Evolutionary conservation across 129 eudicot species (phyloP), one percentile per base, ranked within the genome.

Genomic region (Heracleum sosnowskyi): DNA sequence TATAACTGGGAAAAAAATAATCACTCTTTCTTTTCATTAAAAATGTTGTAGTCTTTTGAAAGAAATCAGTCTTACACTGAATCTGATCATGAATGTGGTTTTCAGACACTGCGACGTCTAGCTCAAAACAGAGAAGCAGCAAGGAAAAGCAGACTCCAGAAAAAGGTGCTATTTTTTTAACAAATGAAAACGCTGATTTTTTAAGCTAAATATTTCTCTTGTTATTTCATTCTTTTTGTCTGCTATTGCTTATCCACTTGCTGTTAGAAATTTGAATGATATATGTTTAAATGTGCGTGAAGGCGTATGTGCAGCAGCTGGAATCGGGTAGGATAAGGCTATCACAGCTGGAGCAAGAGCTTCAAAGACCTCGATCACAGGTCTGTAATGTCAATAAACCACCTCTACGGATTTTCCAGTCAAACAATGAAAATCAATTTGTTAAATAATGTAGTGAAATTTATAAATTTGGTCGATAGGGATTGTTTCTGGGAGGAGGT

Each of bases 111-210:
- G 84, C 87, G 97, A 82, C 98, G 98, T 70, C 87, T 95, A 80
- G 98, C 98, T 78, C 98, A 95, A 85, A 95, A 95, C 85, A 86
- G 98, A 85, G 98, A 95, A 95, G 98, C 98, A 41, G 98, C 98
- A 62, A 90, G 86, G 81, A 95, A 95, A 79, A 95, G 98, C 89
- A 91, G 98, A 81, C 91, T 95, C 13, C 90, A 96, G 46, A 95
- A 91, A 80, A 95, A 95, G 91, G 98, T 95, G 66, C n/a, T n/a
- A 10, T 6, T 55, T 24, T 24, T 22, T 4, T 49, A 3, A 17
- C 4, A 20, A 53, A 22, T 2, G 22, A 11, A 3, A 0, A 40
- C 11, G 41, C 41, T 47, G 62, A 22, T 20, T 7, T 8, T 7
- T 53, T 44, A 1, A 11, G 7, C 49, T 16, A 22, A 24, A 40